These are phyloP conservation scores for Solanum raphanifolium DNA, from an alignment of 257 asterid genomes.

Conservation along the genomic window DNA sequence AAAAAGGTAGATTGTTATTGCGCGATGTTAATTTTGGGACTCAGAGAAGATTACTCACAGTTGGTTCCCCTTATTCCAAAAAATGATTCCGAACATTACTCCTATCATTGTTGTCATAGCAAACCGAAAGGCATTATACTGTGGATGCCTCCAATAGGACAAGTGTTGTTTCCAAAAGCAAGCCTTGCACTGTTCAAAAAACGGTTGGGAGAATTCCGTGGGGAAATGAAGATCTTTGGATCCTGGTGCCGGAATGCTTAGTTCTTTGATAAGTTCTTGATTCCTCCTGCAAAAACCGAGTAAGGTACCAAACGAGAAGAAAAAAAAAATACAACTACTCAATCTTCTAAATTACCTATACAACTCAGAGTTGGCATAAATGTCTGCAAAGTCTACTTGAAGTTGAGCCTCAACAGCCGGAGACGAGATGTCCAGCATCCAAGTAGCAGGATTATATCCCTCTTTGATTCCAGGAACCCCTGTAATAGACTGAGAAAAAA, in stretches of 20 bases:
- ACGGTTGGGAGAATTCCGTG: conserved; percentile 50
- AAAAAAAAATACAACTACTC: not conserved
- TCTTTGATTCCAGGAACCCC: conserved; percentile 74
- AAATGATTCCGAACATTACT: conserved; percentile 53
- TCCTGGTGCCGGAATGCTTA: conserved; percentile 62
- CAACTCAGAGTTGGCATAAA: conserved; percentile 55
- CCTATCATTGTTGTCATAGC: conserved; percentile 55
- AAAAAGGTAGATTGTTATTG: not conserved
- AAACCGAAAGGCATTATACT: conserved; percentile 56
- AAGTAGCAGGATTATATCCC: conserved; percentile 80
- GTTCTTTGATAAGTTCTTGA: conserved; percentile 55
- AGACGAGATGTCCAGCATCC: conserved; percentile 79
- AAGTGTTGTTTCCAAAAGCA: conserved; percentile 77
- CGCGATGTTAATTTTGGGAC: not conserved
- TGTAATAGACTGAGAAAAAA: conserved; percentile 40
- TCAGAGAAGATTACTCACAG: conserved; percentile 28
- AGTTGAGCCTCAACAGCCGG: conserved; percentile 68
- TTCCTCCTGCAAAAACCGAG: conserved; percentile 41
- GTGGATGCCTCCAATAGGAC: conserved; percentile 79
- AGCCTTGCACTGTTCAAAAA: conserved; percentile 54
- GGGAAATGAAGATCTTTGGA: conserved; percentile 47
- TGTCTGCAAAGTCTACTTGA: conserved; percentile 56
- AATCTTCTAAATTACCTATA: conserved; percentile 36
- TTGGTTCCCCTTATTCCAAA: conserved; percentile 59
- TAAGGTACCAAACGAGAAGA: not conserved